phyloP scores from a whole-genome alignment of 139 green algal genomes.

The Ulvella scutata region DNA sequence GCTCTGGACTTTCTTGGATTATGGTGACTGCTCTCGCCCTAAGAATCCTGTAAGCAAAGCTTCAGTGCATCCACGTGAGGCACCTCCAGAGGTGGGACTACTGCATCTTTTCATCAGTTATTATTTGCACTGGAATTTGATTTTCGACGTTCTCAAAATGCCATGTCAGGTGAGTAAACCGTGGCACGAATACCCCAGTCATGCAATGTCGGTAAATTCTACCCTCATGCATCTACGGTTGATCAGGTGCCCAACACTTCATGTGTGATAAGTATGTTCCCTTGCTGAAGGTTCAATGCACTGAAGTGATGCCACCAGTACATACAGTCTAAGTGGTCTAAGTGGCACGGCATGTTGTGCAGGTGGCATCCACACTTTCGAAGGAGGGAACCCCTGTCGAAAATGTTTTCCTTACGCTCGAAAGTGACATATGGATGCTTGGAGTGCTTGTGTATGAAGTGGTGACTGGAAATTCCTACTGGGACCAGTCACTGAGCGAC shows the following conservation, averaged over 20 bases:
- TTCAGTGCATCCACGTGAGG: neutral
- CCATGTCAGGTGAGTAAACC: neutral
- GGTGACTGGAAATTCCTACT: neutral
- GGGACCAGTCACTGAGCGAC: neutral
- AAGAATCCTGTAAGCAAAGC: too few species aligned
- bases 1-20: too few species aligned
- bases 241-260: too few species aligned
- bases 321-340: neutral
- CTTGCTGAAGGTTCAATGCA: neutral
- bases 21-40: too few species aligned
- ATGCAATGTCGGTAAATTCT: neutral
- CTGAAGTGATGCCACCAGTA: neutral
- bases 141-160: neutral
- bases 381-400: too few species aligned
- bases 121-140: neutral
- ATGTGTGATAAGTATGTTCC: too few species aligned
- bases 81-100: neutral
- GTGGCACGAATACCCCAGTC: neutral
- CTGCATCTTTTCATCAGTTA: neutral
- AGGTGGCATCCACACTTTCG: too few species aligned
- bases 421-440: constrained; percentile 1
- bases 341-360: too few species aligned
- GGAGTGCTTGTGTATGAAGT: neutral
- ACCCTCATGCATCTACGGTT: too few species aligned
- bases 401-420: too few species aligned